Conservation (phyloP, 1,284 basidiomycete species). For the Pyrrhoderma lamaoense region DNA sequence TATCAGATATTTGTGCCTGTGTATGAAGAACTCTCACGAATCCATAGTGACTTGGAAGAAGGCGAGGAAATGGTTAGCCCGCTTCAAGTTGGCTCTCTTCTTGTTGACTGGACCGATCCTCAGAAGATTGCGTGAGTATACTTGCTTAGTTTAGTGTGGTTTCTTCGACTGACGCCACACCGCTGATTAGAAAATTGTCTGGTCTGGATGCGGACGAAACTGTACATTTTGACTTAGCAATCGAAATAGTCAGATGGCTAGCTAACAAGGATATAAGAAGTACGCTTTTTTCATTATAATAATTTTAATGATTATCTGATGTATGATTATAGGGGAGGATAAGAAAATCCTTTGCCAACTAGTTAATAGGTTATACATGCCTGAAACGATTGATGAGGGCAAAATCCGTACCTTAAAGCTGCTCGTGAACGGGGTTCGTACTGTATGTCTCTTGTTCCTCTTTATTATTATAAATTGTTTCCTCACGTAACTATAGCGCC, state of each 20-base stretch:
- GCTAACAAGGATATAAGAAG: slow-evolving; percentile 43
- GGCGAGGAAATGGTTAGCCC: slow-evolving; percentile 78
- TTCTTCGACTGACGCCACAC: not conserved
- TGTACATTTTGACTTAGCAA: slow-evolving; percentile 75
- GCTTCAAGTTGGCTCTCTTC: slow-evolving; percentile 73
- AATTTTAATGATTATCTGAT: slow-evolving; percentile 7
- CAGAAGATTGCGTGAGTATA: slow-evolving; percentile 64
- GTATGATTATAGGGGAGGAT: slow-evolving; percentile 64
- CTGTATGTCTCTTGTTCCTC: slow-evolving; percentile 37
- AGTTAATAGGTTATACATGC: slow-evolving; percentile 72
- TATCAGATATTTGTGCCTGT: slow-evolving; percentile 71
- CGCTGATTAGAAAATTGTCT: slow-evolving; percentile 28
- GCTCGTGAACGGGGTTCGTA: slow-evolving; percentile 49
- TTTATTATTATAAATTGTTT: not conserved
- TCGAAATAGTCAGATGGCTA: slow-evolving; percentile 62
- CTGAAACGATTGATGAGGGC: slow-evolving; percentile 55
- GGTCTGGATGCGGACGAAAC: slow-evolving; percentile 38
- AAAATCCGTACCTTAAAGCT: slow-evolving; percentile 58
- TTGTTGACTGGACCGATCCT: slow-evolving; percentile 93
- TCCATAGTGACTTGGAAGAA: slow-evolving; percentile 68
- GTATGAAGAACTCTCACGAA: slow-evolving; percentile 61
- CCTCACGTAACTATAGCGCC: slow-evolving; percentile 43
- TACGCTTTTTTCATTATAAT: slow-evolving; percentile 23
- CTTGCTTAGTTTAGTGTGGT: slow-evolving; percentile 22
- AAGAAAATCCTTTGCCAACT: slow-evolving; percentile 75